These are phyloP conservation scores for Fusarium secorum DNA, from an alignment of 2,329 filamentous ascomycete genomes.

Conservation along the genomic window DNA sequence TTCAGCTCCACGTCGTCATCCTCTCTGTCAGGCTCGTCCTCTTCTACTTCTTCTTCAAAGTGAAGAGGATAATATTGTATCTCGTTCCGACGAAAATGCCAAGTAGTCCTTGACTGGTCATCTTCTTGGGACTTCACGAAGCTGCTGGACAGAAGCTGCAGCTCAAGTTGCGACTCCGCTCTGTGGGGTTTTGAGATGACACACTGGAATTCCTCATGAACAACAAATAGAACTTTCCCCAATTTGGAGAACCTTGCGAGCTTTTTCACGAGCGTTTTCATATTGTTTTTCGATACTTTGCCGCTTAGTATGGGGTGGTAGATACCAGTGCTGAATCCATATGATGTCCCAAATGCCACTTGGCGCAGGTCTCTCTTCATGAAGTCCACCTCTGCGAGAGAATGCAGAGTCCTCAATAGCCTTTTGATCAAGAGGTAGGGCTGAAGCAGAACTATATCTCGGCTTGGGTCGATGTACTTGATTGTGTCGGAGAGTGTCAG, in stretches of 20 bases:
- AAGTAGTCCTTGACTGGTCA: conserved; percentile 1
- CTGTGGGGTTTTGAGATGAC: neutral
- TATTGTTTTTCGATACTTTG: conserved; percentile 33
- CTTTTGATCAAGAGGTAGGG: conserved; percentile 28
- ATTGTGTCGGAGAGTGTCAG: conserved; percentile 22
- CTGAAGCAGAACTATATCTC: conserved; percentile 31
- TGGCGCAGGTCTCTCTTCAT: conserved; percentile 25
- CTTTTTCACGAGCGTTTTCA: conserved; percentile 29
- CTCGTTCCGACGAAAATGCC: conserved; percentile 21
- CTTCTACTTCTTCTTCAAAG: conserved; percentile 7
- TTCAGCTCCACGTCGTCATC: conserved; percentile 22
- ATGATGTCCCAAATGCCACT: conserved; percentile 33
- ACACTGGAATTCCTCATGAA: conserved; percentile 32
- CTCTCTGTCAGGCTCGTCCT: conserved; percentile 12
- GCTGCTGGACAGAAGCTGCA: conserved; percentile 25
- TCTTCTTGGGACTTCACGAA: conserved; percentile 17
- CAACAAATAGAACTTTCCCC: conserved; percentile 25
- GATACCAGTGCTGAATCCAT: conserved; percentile 35
- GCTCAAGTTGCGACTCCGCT: conserved; percentile 10
- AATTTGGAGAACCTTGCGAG: conserved; percentile 20
- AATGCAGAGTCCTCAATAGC: conserved; percentile 26
- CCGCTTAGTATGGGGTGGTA: conserved; percentile 28
- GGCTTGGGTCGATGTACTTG: conserved; percentile 26
- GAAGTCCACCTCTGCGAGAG: conserved; percentile 25
- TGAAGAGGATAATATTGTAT: conserved; percentile 20